phyloP scores from a whole-genome alignment of 345 rosid genomes.

The Carallia pectinifolia region DNA sequence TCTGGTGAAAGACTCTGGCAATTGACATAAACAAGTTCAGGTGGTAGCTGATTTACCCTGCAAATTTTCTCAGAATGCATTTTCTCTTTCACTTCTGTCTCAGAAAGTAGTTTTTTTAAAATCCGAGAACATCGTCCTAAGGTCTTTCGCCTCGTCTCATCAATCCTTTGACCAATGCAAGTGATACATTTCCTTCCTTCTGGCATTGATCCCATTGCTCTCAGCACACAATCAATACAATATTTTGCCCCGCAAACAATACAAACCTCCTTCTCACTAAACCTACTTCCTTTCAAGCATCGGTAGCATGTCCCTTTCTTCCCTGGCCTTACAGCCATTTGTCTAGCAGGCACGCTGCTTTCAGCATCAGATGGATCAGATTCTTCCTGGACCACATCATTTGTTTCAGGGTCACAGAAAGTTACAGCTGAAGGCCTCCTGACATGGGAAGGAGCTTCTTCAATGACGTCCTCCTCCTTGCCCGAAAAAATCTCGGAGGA shows the following conservation, averaged over 20 bases:
- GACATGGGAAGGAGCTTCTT: constrained; percentile 31
- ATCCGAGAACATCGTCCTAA: constrained; percentile 63
- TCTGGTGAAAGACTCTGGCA: constrained; percentile 41
- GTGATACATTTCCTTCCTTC: constrained; percentile 83
- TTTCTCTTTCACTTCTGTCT: constrained; percentile 46
- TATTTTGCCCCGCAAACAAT: constrained; percentile 84
- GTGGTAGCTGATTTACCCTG: constrained; percentile 64
- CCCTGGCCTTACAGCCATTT: constrained; percentile 52
- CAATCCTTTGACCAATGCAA: constrained; percentile 72
- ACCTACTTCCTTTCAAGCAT: constrained; percentile 59
- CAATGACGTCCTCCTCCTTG: constrained; percentile 33
- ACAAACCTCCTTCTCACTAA: constrained; percentile 72
- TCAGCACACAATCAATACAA: constrained; percentile 61
- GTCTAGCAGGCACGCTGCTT: constrained; percentile 27
- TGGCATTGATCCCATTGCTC: constrained; percentile 89
- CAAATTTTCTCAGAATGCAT: constrained; percentile 63
- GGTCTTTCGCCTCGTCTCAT: constrained; percentile 53
- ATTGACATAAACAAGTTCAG: constrained; percentile 62
- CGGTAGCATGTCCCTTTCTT: constrained; percentile 77
- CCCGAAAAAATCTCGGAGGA: constrained; percentile 41
- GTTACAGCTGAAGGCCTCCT: constrained; percentile 49
- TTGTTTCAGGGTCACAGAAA: constrained; percentile 51
- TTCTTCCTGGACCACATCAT: constrained; percentile 34
- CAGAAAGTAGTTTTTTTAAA: constrained; percentile 54
- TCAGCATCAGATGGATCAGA: constrained; percentile 36